A percentile compares a stretch with the other conserved stretches of the same genome.
Conservation (phyloP, 768 basidiomycete species). For the Paxillus ammoniavirescens region DNA sequence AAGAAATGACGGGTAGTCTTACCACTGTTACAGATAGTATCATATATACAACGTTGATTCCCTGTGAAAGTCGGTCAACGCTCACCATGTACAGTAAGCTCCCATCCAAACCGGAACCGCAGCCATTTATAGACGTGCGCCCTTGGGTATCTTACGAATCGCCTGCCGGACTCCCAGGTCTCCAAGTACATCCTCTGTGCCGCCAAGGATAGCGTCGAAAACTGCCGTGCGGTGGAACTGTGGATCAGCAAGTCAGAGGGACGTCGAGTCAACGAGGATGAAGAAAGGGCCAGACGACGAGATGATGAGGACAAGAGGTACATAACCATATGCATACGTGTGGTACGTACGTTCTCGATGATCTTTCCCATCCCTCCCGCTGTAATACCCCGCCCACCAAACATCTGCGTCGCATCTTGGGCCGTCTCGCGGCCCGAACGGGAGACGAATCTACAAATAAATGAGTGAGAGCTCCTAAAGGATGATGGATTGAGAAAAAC, state of each 20-base stretch:
- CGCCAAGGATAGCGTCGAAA: conserved; percentile 83
- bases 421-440: conserved; percentile 49
- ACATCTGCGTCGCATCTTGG: conserved; percentile 78
- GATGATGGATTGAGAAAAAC: conserved; percentile 20
- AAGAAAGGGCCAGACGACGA: background rate
- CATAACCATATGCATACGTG: background rate
- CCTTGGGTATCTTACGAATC: conserved; percentile 64
- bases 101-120: background rate
- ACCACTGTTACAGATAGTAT: too few relatives aligned
- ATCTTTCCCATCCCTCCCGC: conserved; percentile 83
- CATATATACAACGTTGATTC: too few relatives aligned
- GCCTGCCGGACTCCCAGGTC: conserved; percentile 76
- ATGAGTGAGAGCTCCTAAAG: background rate
- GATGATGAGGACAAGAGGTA: background rate
- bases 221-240: conserved; percentile 82
- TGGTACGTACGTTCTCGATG: conserved; percentile 67
- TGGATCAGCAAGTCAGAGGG: background rate
- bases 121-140: conserved; percentile 38
- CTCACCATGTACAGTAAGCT: too few relatives aligned
- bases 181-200: conserved; percentile 71
- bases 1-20: too few relatives aligned
- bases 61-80: too few relatives aligned
- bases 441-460: conserved; percentile 58
- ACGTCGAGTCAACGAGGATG: background rate
- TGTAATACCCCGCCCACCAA: conserved; percentile 88